phyloP scores from a whole-genome alignment of 257 asterid genomes.

The Nicotiana tabacum region DNA sequence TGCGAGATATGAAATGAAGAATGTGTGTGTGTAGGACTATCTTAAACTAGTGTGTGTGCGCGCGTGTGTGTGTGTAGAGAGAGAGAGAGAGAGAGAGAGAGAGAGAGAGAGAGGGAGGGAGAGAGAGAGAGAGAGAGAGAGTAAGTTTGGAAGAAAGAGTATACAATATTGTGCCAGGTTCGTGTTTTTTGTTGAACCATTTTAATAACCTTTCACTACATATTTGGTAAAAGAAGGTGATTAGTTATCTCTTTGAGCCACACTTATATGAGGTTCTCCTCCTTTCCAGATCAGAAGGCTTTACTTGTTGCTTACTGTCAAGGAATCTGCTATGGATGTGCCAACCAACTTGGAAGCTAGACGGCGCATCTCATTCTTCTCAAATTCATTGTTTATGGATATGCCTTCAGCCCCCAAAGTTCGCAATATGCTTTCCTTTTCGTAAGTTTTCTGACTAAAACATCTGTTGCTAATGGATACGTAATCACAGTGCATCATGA shows the following conservation, averaged over 20 bases:
- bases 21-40: background rate
- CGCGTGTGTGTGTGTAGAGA: background rate
- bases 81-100: background rate
- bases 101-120: too few relatives aligned
- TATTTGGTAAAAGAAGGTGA: background rate
- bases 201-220: background rate
- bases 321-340: constrained; percentile 99
- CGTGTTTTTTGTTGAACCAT: background rate
- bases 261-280: constrained; percentile 1
- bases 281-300: constrained; percentile 76
- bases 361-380: constrained; percentile 94
- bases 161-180: background rate
- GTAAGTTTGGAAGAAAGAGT: background rate
- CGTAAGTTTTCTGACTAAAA: constrained; percentile 50
- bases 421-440: constrained; percentile 95
- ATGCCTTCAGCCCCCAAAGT: constrained; percentile 98
- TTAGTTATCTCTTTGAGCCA: background rate
- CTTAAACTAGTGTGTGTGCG: background rate
- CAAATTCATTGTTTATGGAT: constrained; percentile 96
- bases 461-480: background rate
- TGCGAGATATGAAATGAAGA: background rate
- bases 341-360: constrained; percentile 96
- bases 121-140: background rate
- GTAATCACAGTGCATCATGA: background rate
- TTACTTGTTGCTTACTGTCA: constrained; percentile 83